Percentiles rank a stretch among this genome's conserved stretches.
phyloP scores from a whole-genome alignment of 306 rosid species.

The Glycine tomentella region DNA sequence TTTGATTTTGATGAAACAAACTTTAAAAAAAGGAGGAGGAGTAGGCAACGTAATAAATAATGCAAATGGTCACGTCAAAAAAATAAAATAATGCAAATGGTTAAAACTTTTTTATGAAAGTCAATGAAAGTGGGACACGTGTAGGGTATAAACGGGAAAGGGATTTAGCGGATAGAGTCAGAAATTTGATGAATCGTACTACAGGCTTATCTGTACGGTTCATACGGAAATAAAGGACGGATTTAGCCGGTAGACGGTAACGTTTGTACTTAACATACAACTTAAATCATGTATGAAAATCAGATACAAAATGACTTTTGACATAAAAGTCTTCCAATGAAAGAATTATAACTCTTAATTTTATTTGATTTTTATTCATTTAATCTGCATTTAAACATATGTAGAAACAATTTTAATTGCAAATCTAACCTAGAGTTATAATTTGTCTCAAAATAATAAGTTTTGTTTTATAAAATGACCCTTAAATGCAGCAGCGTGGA shows the following conservation, averaged over 20 bases:
- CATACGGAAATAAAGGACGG: slow-evolving; percentile 55
- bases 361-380: no score
- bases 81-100: not conserved
- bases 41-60: not conserved
- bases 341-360: no score
- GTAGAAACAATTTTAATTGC: no score
- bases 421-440: no score
- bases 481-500: slow-evolving; percentile 32
- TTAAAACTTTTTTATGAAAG: not conserved
- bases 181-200: slow-evolving; percentile 37
- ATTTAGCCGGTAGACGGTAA: slow-evolving; percentile 53
- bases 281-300: no score
- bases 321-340: no score
- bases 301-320: no score
- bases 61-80: no score
- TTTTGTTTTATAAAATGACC: no score
- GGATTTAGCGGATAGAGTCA: not conserved
- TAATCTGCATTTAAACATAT: no score
- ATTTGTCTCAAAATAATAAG: no score
- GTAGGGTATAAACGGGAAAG: not conserved
- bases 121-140: not conserved
- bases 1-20: not conserved
- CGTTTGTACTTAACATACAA: not conserved
- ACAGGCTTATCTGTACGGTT: slow-evolving; percentile 71
- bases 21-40: not conserved